Base-by-base conservation (phyloP, 2,329 filamentous ascomycete genomes). In the Lecanosticta acicola region DNA sequence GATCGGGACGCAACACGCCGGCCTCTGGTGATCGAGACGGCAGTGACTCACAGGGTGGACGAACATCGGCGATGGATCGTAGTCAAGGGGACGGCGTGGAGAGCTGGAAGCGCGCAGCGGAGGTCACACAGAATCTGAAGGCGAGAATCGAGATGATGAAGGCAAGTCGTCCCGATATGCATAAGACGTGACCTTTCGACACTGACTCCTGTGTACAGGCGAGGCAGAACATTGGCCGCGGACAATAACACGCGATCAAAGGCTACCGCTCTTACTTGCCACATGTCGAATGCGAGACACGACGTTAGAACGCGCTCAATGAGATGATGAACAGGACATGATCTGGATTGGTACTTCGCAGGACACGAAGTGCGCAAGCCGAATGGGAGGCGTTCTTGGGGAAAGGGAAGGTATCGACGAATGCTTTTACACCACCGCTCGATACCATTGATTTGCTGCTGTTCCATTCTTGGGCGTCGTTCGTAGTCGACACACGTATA, bases 111-210 rank as follows among this genome's bases (percentile, higher is more conserved):
- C 78, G 93, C 57, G 93, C 93, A 14, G 93, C 93, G 2, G 93
- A 98, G 72, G 93, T 98, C 47, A 98, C 93, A 44, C 96, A 90
- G 68, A 93, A 96, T 66, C 69, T 98, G 61, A 98, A 97, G 73
- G 89, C 91, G 42, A 81, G 93, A 65, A 98, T 98, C 67, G 93
- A 97, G 73, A 86, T 93, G 75, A 98, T 98, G 93, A 98, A 97
- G 77, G 80, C 78, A 60, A 54, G 72, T n/a, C n/a, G 63, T 20
- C 17, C n/a, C 1, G 17, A 4, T 10, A 18, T 14, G 11, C 19
- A 17, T 14, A 24, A 24, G 17, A 17, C 9, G 14, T 17, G 11
- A 24, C 38, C 3, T 24, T 18, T 20, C 35, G 18, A 16, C 41
- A 8, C 21, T 33, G 16, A 41, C 19, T 37, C 3, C 26, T 4